Base-by-base conservation (phyloP, 345 rosid species). In the Punica granatum region DNA sequence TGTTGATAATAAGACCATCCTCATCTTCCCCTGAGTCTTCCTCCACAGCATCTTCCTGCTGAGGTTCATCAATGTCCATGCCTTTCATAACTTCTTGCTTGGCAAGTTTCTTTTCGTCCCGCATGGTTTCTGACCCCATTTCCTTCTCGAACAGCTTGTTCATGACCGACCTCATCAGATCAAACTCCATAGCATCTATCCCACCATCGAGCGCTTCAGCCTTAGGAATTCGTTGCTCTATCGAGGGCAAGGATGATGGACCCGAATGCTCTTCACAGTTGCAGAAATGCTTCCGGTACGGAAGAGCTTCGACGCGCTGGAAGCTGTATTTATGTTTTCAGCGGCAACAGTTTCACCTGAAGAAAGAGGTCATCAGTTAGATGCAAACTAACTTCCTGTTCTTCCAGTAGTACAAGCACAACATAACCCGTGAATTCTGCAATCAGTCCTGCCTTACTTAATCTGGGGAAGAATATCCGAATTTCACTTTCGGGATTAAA, bases 231-330 rank as follows among this genome's bases (percentile, higher is more conserved):
- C 69, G 78, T 53, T 74, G 76, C 59, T 42, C 77, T 44, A 41
- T 60, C 32, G 66, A 73, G 70, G 76, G 48, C 36, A 71, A 65
- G 54, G 66, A 53, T n/a, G n/a, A n/a, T 67, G 75, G 67, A 58
- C 59, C 69, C 59, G 82, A 79, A 69, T 94, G 99, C 82, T 89
- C 93, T 71, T 88, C 95, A 37, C 98, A 91, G 71, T 89, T 96
- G 69, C 99, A 91, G 73, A 94, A 88, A 72, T 75, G 77, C 51
- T 53, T 74, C 25, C 98, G 92, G 46, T 85, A 44, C 34, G 91
- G 61, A 36, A 85, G 83, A 69, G 74, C 80, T 62, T 75, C 73
- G 60, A 86, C 78, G 64, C 86, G 89, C 71, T 88, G 89, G 75
- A 89, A 92, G 63, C 98, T 92, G 81, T 92, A 92, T 59, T 77